Evolutionary conservation across 2,329 filamentous ascomycete species (phyloP), one percentile per base, ranked within the genome.

Genomic region (Fusarium nelsonii): DNA sequence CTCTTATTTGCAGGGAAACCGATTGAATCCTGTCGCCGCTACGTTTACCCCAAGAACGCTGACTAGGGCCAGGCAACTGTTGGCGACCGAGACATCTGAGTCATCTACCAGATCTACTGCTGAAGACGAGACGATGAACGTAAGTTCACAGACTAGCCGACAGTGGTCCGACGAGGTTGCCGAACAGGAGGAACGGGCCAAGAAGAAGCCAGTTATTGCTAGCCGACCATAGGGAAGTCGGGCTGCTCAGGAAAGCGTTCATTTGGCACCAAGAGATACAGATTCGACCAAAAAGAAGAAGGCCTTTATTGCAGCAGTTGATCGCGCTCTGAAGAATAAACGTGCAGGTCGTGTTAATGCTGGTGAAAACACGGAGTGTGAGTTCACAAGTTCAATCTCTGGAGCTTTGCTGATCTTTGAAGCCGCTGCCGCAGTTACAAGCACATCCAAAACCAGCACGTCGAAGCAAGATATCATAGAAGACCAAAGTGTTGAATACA

Each of bases 21-120:
- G 80, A 73, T 78, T 88, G 71, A 88, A 88, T 76, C 86, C 86
- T 33, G 79, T 82, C 70, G 86, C 86, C 30, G 82, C 84, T 44
- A 82, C 83, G 54, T 88, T 88, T 64, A 88, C 85, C 2, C 86
- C 86, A 48, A 81, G 81, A 28, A 68, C 63, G 18, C 46, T 73
- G 30, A 66, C 69, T 14, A 74, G 70, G 58, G 59, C 62, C 18
- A 61, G 61, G 41, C 56, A 39, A 40, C 43, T 50, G 23, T 28
- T 63, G 18, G 34, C 30, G 34, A 68, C 63, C 15, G 56, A 72
- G 28, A 51, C 40, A 9, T 71, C 70, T 11, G 52, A 64, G 28
- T 60, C 45, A 33, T 65, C 69, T 16, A 64, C 62, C 20, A 58
- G 44, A 16, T 68, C 65, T 23, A 50, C 40, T 18, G 39, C 39